phyloP scores from a whole-genome alignment of 164 flowering plant genomes.

The Nymphaea colorata region DNA sequence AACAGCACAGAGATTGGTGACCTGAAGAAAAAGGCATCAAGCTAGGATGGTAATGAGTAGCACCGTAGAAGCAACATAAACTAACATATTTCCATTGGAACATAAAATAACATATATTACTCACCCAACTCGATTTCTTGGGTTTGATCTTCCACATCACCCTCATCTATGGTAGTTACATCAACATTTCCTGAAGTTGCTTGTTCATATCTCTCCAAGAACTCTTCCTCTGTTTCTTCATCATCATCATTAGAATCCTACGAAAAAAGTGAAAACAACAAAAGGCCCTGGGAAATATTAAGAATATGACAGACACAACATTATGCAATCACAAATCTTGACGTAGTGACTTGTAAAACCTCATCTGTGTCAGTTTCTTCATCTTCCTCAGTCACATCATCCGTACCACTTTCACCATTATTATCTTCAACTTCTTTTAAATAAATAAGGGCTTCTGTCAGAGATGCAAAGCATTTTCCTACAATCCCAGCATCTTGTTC shows the following conservation, averaged over 20 bases:
- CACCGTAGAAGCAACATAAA: too few relatives aligned
- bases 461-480: slow-evolving; percentile 1
- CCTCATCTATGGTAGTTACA: slow-evolving; percentile 39
- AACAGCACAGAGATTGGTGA: too few relatives aligned
- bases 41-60: too few relatives aligned
- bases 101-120: not conserved
- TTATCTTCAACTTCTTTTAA: not conserved
- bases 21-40: too few relatives aligned
- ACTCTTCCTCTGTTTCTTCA: slow-evolving; percentile 73
- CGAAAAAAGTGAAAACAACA: not conserved
- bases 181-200: slow-evolving; percentile 43
- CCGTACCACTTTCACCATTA: not conserved
- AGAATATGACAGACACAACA: too few relatives aligned
- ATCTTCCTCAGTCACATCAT: not conserved
- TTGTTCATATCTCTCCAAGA: slow-evolving; percentile 64
- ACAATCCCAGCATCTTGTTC: not conserved
- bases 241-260: slow-evolving; percentile 75
- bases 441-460: not conserved
- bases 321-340: too few relatives aligned
- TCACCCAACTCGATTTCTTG: slow-evolving; percentile 56
- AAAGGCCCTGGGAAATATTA: too few relatives aligned
- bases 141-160: slow-evolving; percentile 47
- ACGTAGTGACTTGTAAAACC: not conserved
- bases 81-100: too few relatives aligned
- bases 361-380: slow-evolving; percentile 1